Evolutionary conservation across 2,329 filamentous ascomycete genomes (phyloP), one percentile per base, ranked within the genome.

Genomic region (Dactylonectria macrodidyma): DNA sequence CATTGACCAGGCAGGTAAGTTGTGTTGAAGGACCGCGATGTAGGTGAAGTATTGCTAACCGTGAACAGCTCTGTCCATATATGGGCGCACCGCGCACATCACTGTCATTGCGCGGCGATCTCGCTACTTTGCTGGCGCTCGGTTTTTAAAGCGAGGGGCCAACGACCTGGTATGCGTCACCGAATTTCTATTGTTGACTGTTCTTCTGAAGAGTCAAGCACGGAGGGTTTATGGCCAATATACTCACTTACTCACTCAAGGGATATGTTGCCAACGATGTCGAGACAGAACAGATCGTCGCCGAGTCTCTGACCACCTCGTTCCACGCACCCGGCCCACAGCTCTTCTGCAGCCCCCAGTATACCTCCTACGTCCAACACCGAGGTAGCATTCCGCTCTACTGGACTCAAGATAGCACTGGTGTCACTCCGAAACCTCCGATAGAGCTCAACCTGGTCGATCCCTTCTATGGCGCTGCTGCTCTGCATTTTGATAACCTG

Each of bases 251-350:
- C 8, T n/a, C 12, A 2, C 52, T 30, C 26, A 30, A 86, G 78
- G 95, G 96, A 14, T 97, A 97, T 78, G 96, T 99, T 62, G 97
- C 96, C 59, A 99, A 99, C 78, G 97, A 99, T 81, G 96, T 99
- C 26, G 97, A 99, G 82, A 98, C 96, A 1, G 96, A 99, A 81
- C 96, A 99, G 79, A 98, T 99, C 67, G 95, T 99, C 5, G 96
- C 95, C 0, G 96, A 99, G 78, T 94, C 95, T 75, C 85, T 95
- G 58, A 98, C 95, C 0, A 99, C 96, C 1, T 98, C 96, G 0
- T 98, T 99, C 74, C 96, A 99, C 82, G 92, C 93, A 3, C 94
- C 96, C 5, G 95, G 95, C 0, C 93, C 93, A 3, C 90, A 90
- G 56, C 87, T 97, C 11, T 98, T 94, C 78, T 91, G 94, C 5